Conservation (phyloP, 257 asterid genomes). For the Ocimum tenuiflorum region DNA sequence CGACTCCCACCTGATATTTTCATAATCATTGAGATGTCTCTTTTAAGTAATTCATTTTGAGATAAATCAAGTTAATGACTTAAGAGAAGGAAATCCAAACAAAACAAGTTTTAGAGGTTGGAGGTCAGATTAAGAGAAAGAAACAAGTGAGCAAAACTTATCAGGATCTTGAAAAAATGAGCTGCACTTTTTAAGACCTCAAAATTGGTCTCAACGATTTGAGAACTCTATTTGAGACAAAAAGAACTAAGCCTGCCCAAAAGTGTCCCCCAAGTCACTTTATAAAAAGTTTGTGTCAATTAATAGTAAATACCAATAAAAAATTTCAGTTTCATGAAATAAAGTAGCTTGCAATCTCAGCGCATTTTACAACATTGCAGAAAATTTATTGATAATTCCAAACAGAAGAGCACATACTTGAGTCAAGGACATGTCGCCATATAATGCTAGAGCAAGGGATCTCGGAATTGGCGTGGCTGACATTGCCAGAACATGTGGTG, state of each 20-base stretch:
- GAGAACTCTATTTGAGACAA: not conserved
- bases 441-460: conserved; percentile 86
- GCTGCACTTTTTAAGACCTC: not conserved
- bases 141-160: not conserved
- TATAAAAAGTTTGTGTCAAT: not conserved
- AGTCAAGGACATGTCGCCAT: conserved; percentile 95
- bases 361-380: not conserved
- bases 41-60: too few relatives aligned
- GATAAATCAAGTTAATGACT: too few relatives aligned
- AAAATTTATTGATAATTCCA: not conserved
- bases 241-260: not conserved
- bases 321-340: not conserved
- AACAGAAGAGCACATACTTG: conserved; percentile 49
- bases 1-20: not conserved
- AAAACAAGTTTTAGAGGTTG: not conserved
- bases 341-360: not conserved
- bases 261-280: not conserved
- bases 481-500: conserved; percentile 94
- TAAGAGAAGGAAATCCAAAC: not conserved
- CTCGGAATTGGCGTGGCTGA: conserved; percentile 99
- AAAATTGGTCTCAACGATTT: not conserved
- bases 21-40: not conserved
- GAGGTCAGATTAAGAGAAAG: not conserved
- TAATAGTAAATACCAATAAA: not conserved
- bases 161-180: not conserved